Conservation (phyloP, 768 basidiomycete genomes). For the Mrakia hoshinonis region DNA sequence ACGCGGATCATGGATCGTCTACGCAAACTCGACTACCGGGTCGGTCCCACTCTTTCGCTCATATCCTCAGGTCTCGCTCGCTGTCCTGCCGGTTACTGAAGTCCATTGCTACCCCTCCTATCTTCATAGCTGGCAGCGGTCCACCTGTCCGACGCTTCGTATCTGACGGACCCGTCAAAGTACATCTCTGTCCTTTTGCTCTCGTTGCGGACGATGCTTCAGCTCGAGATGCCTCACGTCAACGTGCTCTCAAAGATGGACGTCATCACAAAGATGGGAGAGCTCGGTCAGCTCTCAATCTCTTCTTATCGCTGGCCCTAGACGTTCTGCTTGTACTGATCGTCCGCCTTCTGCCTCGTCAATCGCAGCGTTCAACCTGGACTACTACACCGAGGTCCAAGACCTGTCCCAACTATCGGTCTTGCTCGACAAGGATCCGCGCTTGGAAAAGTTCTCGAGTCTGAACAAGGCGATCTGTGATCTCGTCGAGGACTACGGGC, state of each 20-base stretch:
- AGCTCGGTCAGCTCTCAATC: conserved; percentile 56
- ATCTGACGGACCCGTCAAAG: conserved; percentile 90
- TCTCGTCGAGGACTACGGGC: conserved; percentile 81
- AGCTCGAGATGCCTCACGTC: conserved; percentile 93
- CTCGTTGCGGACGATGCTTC: conserved; percentile 92
- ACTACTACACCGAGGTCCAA: conserved; percentile 96
- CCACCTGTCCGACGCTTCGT: conserved; percentile 92
- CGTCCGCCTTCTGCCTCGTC: too few relatives aligned
- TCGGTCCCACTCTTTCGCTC: conserved; percentile 45
- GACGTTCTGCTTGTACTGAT: neutral
- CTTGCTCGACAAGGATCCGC: conserved; percentile 50
- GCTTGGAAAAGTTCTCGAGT: conserved; percentile 61
- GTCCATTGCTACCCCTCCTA: neutral
- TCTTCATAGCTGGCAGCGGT: conserved; percentile 72
- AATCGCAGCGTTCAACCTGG: conserved; percentile 79
- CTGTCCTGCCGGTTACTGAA: neutral
- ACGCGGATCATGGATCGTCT: conserved; percentile 67
- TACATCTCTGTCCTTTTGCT: conserved; percentile 87
- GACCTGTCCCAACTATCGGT: conserved; percentile 82
- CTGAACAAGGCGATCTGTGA: conserved; percentile 86
- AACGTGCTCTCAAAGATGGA: conserved; percentile 96
- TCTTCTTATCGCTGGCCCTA: neutral
- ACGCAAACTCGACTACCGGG: conserved; percentile 69
- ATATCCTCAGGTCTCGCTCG: neutral
- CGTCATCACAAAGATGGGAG: conserved; percentile 78